Evolutionary conservation across 2,329 filamentous ascomycete species (phyloP), one percentile per base, ranked within the genome.

Genomic region (Cryphonectria naterciae): DNA sequence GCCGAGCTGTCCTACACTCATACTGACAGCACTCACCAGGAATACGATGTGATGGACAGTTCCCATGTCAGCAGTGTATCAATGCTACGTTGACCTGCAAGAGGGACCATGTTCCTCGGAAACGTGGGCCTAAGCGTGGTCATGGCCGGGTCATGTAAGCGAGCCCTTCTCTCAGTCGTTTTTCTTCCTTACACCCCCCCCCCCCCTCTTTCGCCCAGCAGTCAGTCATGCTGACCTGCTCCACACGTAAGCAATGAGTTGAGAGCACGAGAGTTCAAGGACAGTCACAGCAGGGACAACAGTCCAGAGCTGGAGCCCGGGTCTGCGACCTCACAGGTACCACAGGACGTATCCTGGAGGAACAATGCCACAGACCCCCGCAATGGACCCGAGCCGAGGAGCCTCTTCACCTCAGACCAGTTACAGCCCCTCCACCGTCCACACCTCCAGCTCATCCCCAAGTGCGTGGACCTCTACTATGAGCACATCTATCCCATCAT

Each of bases 401-500:
- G 80, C 80, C 74, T 78, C 79, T 78, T 75, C 79, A 81, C 75
- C 79, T 82, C 76, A 77, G 84, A 74, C 80, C 84, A 76, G 83
- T 84, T 74, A 79, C 83, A 73, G 79, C 85, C 73, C 10, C 77
- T 77, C 8, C 77, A 75, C 49, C 77, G 79, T 2, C 80, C 76
- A 78, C 90, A 79, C 75, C 85, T 77, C 78, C 83, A 78, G 78
- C 82, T 81, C 77, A 84, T 81, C 74, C 88, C 80, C 77, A 87
- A 76, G 79, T 90, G 88, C 76, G 81, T 90, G 70, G 87, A 90
- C 61, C 87, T 88, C 73, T 91, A 88, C 79, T 88, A 89, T 79
- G 81, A 84, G 74, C 84, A 89, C 76, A 84, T 91, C 68, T 91
- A 91, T 74, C 87, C 88, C n/a, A 88, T 88, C 67, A 88, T 89